Percentiles rank a stretch among this genome's conserved stretches.
These are phyloP conservation scores for Ogataea salicorniae DNA, from an alignment of 805 yeast species.

Conservation along the genomic window DNA sequence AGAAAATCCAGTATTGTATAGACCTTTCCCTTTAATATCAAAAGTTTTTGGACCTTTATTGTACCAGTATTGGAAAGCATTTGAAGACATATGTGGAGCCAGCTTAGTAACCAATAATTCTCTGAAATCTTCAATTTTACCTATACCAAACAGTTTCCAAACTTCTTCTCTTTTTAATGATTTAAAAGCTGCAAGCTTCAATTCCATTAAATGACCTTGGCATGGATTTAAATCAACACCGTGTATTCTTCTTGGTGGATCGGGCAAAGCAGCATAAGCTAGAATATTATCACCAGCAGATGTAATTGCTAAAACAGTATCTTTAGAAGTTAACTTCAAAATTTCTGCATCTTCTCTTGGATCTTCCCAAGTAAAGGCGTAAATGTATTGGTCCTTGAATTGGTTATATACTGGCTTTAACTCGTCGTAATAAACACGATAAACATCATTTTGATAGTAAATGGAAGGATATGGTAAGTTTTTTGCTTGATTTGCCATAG, in stretches of 20 bases:
- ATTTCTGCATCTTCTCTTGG: constrained; percentile 75
- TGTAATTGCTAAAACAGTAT: constrained; percentile 76
- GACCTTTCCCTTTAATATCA: constrained; percentile 48
- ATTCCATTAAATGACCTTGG: constrained; percentile 75
- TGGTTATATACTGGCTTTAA: constrained; percentile 60
- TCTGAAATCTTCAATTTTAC: constrained; percentile 50
- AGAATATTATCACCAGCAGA: constrained; percentile 83
- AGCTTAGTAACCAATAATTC: constrained; percentile 50
- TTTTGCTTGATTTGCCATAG: constrained; percentile 52
- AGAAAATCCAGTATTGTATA: constrained; percentile 79
- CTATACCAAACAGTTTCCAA: constrained; percentile 77
- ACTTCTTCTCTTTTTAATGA: constrained; percentile 50
- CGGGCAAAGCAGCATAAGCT: constrained; percentile 65
- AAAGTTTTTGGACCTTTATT: constrained; percentile 58
- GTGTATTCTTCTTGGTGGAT: constrained; percentile 72
- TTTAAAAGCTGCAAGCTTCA: constrained; percentile 68
- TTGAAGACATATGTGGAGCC: constrained; percentile 69
- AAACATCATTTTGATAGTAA: constrained; percentile 70
- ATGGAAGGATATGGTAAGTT: constrained; percentile 75
- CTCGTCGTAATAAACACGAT: constrained; percentile 80
- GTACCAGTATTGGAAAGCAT: constrained; percentile 79
- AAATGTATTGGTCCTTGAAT: constrained; percentile 74
- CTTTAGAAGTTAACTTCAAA: constrained; percentile 53
- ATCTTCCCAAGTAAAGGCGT: constrained; percentile 90
- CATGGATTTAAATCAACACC: constrained; percentile 83